Conservation (phyloP, 1,284 basidiomycete genomes). For the Cystobasidium slooffiae region DNA sequence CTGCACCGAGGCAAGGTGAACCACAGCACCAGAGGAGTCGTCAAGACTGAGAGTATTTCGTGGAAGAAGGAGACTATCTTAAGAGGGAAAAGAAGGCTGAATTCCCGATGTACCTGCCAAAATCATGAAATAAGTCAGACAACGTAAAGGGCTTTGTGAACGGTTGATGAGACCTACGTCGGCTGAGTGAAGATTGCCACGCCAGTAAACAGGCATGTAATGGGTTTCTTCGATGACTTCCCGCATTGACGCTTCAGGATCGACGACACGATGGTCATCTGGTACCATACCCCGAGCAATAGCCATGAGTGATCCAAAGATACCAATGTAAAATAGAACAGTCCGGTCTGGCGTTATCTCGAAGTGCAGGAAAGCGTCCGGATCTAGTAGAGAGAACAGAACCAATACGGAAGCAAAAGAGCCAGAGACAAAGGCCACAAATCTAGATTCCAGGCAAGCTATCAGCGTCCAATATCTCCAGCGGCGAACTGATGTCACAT, state of each 20-base stretch:
- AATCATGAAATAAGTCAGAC: not conserved
- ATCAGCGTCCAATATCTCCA: not conserved
- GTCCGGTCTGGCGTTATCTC: slow-evolving; percentile 92
- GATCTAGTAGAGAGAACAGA: slow-evolving; percentile 86
- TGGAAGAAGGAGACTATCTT: slow-evolving; percentile 83
- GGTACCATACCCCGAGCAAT: slow-evolving; percentile 93
- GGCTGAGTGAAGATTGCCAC: slow-evolving; percentile 83
- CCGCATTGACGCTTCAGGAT: slow-evolving; percentile 87
- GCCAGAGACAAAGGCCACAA: slow-evolving; percentile 92
- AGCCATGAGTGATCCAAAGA: slow-evolving; percentile 86
- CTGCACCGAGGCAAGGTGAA: slow-evolving; percentile 86
- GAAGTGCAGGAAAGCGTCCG: slow-evolving; percentile 78
- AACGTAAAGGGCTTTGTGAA: not conserved
- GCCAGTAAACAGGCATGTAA: slow-evolving; percentile 92
- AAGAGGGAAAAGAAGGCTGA: slow-evolving; percentile 85
- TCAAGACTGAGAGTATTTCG: slow-evolving; percentile 85
- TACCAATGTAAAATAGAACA: slow-evolving; percentile 85
- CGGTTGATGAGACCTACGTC: slow-evolving; percentile 61
- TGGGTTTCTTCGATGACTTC: slow-evolving; percentile 92
- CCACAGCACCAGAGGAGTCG: slow-evolving; percentile 93
- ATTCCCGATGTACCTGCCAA: slow-evolving; percentile 78
- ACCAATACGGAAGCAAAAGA: slow-evolving; percentile 94
- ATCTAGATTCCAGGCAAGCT: slow-evolving; percentile 61
- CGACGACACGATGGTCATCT: slow-evolving; percentile 88
- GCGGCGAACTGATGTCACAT: slow-evolving; percentile 50